Percentiles rank a stretch among this genome's conserved stretches.
phyloP scores from a whole-genome alignment of 169 alveolate genomes.

The Plasmodium gonderi region DNA sequence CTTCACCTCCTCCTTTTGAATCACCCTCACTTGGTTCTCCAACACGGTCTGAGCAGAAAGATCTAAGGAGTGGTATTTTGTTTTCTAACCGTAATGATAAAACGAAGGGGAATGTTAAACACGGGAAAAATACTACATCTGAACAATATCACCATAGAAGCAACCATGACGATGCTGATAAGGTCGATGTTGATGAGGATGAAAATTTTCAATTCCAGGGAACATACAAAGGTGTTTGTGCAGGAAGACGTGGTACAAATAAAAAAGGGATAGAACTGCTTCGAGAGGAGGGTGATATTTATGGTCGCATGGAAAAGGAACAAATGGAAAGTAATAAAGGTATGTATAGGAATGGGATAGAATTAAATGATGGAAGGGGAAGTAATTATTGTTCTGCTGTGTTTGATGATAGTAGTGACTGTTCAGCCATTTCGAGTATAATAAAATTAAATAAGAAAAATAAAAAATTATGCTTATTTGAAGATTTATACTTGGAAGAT shows the following conservation, averaged over 20 bases:
- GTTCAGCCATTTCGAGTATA: slow-evolving; percentile 22
- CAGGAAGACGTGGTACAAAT: too few relatives aligned
- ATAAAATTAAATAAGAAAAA: slow-evolving; percentile 5
- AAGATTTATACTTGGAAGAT: slow-evolving; percentile 42
- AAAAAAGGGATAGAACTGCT: too few relatives aligned
- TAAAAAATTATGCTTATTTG: slow-evolving; percentile 10
- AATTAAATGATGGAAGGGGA: not conserved
- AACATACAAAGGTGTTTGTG: too few relatives aligned
- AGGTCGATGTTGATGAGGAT: too few relatives aligned
- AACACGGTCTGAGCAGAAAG: too few relatives aligned
- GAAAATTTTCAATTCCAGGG: too few relatives aligned
- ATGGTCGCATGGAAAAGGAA: not conserved
- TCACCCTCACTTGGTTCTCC: not conserved
- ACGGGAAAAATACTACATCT: too few relatives aligned
- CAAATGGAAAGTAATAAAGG: not conserved
- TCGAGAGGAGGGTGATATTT: not conserved
- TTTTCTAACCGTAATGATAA: too few relatives aligned
- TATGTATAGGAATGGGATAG: not conserved
- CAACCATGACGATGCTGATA: too few relatives aligned
- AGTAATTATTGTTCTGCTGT: not conserved
- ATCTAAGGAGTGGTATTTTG: too few relatives aligned
- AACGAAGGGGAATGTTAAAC: too few relatives aligned
- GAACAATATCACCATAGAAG: too few relatives aligned
- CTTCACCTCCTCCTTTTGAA: not conserved
- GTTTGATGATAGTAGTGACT: not conserved